These are phyloP conservation scores for Boletus sp. DNA, from an alignment of 768 basidiomycete genomes.

Conservation along the genomic window DNA sequence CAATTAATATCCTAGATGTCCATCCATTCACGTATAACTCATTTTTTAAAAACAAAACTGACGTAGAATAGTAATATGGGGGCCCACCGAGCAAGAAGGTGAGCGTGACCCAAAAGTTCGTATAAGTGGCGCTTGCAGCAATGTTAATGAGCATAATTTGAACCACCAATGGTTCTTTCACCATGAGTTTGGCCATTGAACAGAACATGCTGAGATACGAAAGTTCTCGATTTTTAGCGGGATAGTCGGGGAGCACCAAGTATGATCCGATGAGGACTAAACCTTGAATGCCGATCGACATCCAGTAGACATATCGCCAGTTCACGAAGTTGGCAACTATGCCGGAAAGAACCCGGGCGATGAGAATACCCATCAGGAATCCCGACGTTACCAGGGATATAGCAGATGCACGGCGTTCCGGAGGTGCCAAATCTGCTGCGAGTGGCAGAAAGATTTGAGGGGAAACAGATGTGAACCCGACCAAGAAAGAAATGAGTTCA, in stretches of 20 bases:
- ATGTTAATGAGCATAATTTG: constrained; percentile 62
- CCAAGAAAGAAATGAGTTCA: constrained; percentile 55
- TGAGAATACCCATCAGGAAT: constrained; percentile 68
- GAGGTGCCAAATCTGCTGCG: constrained; percentile 79
- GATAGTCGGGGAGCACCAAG: not conserved
- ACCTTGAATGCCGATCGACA: constrained; percentile 54
- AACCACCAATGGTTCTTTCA: constrained; percentile 74
- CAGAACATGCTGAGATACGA: constrained; percentile 63
- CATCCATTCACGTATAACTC: not conserved
- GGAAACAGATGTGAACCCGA: constrained; percentile 64
- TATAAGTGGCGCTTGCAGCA: constrained; percentile 53
- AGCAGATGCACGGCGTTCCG: constrained; percentile 64
- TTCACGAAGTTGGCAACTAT: constrained; percentile 66
- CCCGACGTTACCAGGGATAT: constrained; percentile 68
- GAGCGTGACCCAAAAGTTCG: constrained; percentile 53
- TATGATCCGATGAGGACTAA: constrained; percentile 38
- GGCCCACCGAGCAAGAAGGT: constrained; percentile 55
- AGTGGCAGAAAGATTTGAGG: constrained; percentile 70
- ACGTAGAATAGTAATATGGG: constrained; percentile 74
- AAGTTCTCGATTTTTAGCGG: constrained; percentile 57
- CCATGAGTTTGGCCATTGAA: constrained; percentile 71
- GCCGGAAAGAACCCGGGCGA: constrained; percentile 70
- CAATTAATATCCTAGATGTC: constrained; percentile 47
- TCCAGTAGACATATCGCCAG: constrained; percentile 74
- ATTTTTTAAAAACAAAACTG: constrained; percentile 9